These are phyloP conservation scores for Boletus tomentosulus DNA, from an alignment of 768 basidiomycete genomes.

Conservation along the genomic window DNA sequence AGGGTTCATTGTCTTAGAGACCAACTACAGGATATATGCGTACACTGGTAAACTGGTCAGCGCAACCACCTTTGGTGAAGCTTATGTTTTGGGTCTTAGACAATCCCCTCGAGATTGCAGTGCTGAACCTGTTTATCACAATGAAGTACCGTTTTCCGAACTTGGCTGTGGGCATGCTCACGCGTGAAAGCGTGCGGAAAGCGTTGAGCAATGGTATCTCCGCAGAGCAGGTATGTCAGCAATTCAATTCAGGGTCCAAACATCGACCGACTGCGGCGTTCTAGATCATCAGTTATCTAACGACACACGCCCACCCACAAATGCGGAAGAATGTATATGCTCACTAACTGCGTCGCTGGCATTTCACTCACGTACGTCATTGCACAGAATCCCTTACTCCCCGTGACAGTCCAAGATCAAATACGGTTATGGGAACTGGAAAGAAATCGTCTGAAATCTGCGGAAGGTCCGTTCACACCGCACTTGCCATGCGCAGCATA, in stretches of 20 bases:
- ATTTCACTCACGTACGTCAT: slow-evolving; percentile 16
- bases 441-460: slow-evolving; percentile 82
- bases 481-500: slow-evolving; percentile 8
- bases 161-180: slow-evolving; percentile 93
- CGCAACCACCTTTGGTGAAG: not conserved
- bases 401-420: slow-evolving; percentile 97
- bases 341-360: slow-evolving; percentile 7
- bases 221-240: slow-evolving; percentile 76
- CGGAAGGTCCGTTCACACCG: slow-evolving; percentile 60
- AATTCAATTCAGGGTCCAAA: slow-evolving; percentile 11
- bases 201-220: slow-evolving; percentile 94
- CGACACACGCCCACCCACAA: slow-evolving; percentile 94
- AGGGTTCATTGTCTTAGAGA: slow-evolving; percentile 95
- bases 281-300: slow-evolving; percentile 93
- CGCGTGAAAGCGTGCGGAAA: slow-evolving; percentile 91
- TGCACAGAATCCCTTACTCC: slow-evolving; percentile 80
- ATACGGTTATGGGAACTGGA: slow-evolving; percentile 97
- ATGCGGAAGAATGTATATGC: slow-evolving; percentile 85
- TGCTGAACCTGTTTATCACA: slow-evolving; percentile 88
- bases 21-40: slow-evolving; percentile 96
- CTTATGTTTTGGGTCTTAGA: slow-evolving; percentile 45
- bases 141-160: slow-evolving; percentile 95
- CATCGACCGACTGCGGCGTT: slow-evolving; percentile 15
- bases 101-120: slow-evolving; percentile 94
- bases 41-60: slow-evolving; percentile 70